phyloP scores from a whole-genome alignment of 2,329 filamentous ascomycete genomes.

The Paramyrothecium roridum region DNA sequence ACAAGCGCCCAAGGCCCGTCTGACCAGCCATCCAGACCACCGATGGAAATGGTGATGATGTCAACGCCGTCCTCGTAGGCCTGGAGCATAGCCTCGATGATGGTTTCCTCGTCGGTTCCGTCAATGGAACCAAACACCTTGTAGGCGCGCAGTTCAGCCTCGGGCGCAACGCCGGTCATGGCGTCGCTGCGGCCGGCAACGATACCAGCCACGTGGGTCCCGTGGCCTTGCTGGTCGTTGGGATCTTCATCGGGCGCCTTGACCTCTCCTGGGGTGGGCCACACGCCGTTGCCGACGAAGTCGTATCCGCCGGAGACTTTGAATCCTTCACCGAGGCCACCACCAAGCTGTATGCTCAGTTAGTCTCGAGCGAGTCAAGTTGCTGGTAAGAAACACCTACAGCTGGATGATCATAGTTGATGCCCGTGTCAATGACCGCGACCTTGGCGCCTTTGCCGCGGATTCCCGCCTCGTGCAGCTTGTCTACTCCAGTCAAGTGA shows the following conservation, averaged over 20 bases:
- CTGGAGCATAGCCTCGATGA: constrained; percentile 34
- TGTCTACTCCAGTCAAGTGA: constrained; percentile 14
- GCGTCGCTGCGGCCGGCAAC: constrained; percentile 35
- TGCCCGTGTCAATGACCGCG: constrained; percentile 17
- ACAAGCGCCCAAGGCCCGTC: constrained; percentile 30
- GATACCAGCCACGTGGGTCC: constrained; percentile 42
- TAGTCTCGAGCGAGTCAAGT: background rate
- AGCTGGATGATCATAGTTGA: constrained; percentile 3
- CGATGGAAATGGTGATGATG: constrained; percentile 34
- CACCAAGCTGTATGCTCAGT: constrained; percentile 28
- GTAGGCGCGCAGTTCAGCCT: constrained; percentile 34
- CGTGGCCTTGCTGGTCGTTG: constrained; percentile 36
- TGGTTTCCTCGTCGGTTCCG: constrained; percentile 27
- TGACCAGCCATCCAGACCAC: constrained; percentile 24
- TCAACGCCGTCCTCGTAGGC: constrained; percentile 37
- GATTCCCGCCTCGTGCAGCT: constrained; percentile 14
- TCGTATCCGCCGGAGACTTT: constrained; percentile 41
- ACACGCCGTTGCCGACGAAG: constrained; percentile 32
- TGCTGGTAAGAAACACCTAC: background rate
- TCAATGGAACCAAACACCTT: constrained; percentile 31
- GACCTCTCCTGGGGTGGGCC: constrained; percentile 17
- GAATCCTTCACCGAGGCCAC: constrained; percentile 42
- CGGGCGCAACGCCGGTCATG: constrained; percentile 34
- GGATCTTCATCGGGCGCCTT: constrained; percentile 35
- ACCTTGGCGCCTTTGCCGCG: constrained; percentile 14